Conservation (phyloP, 192 early-diverging fungal species). For the Backusella westeae region DNA sequence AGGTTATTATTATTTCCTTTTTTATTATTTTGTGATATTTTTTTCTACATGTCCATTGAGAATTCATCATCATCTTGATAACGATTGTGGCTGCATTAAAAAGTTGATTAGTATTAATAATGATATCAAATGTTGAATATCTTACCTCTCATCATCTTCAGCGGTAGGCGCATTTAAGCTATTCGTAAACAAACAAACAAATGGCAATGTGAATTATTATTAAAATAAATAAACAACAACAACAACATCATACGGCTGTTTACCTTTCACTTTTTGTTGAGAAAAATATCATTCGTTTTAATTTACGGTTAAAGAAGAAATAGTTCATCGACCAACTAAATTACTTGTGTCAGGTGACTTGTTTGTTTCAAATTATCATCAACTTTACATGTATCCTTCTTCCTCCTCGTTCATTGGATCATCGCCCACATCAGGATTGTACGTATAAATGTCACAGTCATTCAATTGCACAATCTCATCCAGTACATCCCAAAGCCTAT, state of each 20-base stretch:
- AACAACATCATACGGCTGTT: neutral
- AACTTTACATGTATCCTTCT: slow-evolving; percentile 65
- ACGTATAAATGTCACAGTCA: slow-evolving; percentile 89
- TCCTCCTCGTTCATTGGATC: slow-evolving; percentile 90
- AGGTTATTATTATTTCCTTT: neutral
- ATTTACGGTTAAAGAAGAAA: slow-evolving; percentile 91
- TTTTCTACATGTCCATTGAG: slow-evolving; percentile 62
- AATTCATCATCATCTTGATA: slow-evolving; percentile 67
- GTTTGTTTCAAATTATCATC: neutral
- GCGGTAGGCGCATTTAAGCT: slow-evolving; percentile 54
- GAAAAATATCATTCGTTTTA: slow-evolving; percentile 93
- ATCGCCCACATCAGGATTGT: slow-evolving; percentile 82
- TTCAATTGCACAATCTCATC: slow-evolving; percentile 81
- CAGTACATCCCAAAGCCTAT: slow-evolving; percentile 82
- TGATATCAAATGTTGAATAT: neutral
- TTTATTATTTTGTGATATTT: neutral
- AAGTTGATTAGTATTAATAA: neutral
- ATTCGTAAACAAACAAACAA: neutral
- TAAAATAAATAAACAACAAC: neutral
- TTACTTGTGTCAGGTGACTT: slow-evolving; percentile 4
- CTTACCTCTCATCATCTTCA: slow-evolving; percentile 44
- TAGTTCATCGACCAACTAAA: slow-evolving; percentile 93
- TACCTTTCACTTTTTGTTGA: slow-evolving; percentile 89
- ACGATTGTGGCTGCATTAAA: neutral
- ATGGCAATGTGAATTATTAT: neutral